Evolutionary conservation across 345 rosid species (phyloP).

Genomic region (Rhizophora apiculata): DNA sequence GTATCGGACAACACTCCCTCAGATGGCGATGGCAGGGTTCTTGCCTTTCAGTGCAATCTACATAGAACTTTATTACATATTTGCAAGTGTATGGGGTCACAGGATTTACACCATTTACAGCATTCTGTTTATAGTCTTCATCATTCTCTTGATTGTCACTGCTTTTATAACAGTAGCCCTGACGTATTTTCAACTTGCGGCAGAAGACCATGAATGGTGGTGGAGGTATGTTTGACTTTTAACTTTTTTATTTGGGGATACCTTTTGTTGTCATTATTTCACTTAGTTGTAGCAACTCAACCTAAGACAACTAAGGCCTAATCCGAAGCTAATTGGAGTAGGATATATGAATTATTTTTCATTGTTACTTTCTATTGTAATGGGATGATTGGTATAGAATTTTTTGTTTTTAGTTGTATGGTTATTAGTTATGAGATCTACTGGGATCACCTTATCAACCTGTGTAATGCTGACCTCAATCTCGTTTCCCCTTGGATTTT

Average conservation of each 20-base stretch:
- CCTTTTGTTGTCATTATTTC: neutral
- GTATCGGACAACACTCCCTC: constrained; percentile 80
- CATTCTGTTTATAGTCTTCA: constrained; percentile 77
- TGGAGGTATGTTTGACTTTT: constrained; percentile 53
- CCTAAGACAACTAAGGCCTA: no score
- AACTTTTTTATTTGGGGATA: neutral
- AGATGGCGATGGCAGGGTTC: constrained; percentile 93
- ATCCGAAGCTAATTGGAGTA: no score
- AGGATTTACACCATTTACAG: constrained; percentile 83
- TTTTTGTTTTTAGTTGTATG: no score
- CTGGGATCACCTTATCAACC: no score
- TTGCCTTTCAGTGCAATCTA: constrained; percentile 80
- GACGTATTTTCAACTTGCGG: constrained; percentile 93
- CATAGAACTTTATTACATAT: constrained; percentile 84
- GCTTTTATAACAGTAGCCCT: constrained; percentile 88
- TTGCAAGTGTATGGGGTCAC: constrained; percentile 91
- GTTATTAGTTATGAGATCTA: no score
- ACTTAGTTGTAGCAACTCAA: neutral
- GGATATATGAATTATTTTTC: no score
- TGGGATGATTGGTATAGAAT: no score
- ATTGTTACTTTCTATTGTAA: no score
- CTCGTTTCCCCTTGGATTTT: neutral
- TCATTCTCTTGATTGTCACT: constrained; percentile 76
- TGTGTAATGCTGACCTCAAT: no score
- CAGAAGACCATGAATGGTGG: constrained; percentile 94